Evolutionary conservation across 2,329 filamentous ascomycete genomes (phyloP).

Genomic region (Periconia sp.): DNA sequence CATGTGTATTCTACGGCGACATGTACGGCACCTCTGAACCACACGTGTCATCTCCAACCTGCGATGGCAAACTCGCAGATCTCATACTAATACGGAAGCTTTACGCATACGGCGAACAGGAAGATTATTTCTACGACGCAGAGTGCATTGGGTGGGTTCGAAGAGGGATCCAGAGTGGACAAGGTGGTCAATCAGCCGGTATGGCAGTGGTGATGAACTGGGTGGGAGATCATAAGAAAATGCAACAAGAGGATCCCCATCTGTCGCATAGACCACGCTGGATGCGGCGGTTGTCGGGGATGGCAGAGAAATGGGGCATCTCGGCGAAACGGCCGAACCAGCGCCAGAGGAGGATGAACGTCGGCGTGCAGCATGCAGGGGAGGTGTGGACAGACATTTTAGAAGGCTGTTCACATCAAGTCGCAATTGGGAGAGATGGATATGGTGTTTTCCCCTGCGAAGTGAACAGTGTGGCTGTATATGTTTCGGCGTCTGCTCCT

Average conservation of each 20-base stretch:
- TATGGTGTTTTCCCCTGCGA: constrained; percentile 1
- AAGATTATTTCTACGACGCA: neutral
- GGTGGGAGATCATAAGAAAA: neutral
- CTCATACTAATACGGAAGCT: neutral
- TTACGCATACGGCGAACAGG: constrained; percentile 1
- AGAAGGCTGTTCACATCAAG: neutral
- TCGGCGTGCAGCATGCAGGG: constrained; percentile 1
- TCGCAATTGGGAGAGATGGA: neutral
- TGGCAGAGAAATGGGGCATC: neutral
- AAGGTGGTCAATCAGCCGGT: neutral
- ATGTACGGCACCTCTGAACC: constrained; percentile 1
- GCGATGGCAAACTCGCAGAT: constrained; percentile 1
- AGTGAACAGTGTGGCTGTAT: constrained; percentile 1
- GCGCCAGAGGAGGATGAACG: neutral
- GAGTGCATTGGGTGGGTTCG: constrained; percentile 1
- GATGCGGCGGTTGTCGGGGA: neutral
- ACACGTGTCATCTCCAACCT: neutral
- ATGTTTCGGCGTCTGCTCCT: neutral
- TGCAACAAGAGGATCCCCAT: neutral
- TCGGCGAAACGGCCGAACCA: neutral
- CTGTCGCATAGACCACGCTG: neutral
- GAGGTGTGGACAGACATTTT: constrained; percentile 1
- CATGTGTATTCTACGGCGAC: constrained; percentile 3
- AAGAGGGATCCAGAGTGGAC: neutral
- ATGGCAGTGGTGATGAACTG: constrained; percentile 4